Evolutionary conservation across 2,329 filamentous ascomycete species (phyloP), one percentile per base, ranked within the genome.

Genomic region (Alternaria ethzedia): DNA sequence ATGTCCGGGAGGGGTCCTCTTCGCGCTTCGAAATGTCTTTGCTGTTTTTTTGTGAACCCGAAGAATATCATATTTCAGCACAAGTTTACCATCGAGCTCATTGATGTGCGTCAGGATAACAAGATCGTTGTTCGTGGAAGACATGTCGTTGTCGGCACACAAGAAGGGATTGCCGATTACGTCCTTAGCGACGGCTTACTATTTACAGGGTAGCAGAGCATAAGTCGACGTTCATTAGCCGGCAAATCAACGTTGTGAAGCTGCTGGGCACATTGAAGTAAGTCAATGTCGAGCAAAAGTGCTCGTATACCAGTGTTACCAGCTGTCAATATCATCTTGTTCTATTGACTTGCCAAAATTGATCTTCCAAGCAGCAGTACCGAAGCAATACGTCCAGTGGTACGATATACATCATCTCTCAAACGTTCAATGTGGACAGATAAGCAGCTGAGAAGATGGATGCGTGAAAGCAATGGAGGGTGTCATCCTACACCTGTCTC

Each of bases 401-500:
- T 30, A n/a, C 17, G 25, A 15, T 13, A 17, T n/a, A 13, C 11
- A 8, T 30, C 12, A 25, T n/a, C 25, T 30, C 11, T 20, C 17
- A 36, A 23, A 20, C 47, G n/a, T 23, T 50, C 47, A n/a, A 20
- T 23, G 8, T 45, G 23, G n/a, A 28, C 36, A 6, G 25, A 10
- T 13, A 7, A 26, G 13, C 7, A 43, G 15, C 46, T 44, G n/a
- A 30, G 50, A 51, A 36, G 32, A n/a, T 51, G 46, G 9, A 30
- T 52, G 20, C 46, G 8, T 11, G 45, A 44, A 58, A 44, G 56
- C 32, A 43, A 44, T 46, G n/a, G 46, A 44, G n/a, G 43, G 15
- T 6, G 13, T 15, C 8, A 41, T 26, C 13, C 30, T 25, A 51
- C 26, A 17, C 32, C 60, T 28, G 65, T 63, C 20, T 63, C 69